Evolutionary conservation across 805 yeast genomes (phyloP).

Genomic region (Starmerella ratchasimensis): DNA sequence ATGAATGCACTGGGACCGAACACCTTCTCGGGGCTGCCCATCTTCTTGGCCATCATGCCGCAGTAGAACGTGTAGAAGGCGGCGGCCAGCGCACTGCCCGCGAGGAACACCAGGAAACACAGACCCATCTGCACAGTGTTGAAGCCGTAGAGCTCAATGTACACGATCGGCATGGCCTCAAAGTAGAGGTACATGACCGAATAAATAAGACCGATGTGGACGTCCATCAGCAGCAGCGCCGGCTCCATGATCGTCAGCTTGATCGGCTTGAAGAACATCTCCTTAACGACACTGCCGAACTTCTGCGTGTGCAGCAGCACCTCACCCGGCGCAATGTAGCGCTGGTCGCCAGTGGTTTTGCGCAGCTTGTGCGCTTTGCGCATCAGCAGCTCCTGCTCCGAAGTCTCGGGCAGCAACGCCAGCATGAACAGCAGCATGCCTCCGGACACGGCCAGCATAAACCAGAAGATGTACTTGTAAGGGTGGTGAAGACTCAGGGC

Average conservation of each 20-base stretch:
- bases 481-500: constrained; percentile 33
- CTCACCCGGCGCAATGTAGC: constrained; percentile 15
- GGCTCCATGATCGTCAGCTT: constrained; percentile 42
- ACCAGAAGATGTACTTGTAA: constrained; percentile 48
- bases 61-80: constrained; percentile 6
- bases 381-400: constrained; percentile 32
- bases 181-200: constrained; percentile 43
- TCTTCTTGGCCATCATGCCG: background rate
- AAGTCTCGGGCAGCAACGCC: constrained; percentile 38
- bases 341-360: constrained; percentile 27
- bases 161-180: constrained; percentile 50
- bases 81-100: constrained; percentile 35
- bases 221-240: constrained; percentile 38
- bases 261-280: constrained; percentile 28
- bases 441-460: constrained; percentile 31
- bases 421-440: constrained; percentile 27
- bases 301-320: constrained; percentile 1
- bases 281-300: constrained; percentile 5
- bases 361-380: constrained; percentile 39
- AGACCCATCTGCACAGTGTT: constrained; percentile 36
- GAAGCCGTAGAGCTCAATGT: constrained; percentile 33
- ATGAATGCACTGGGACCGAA: constrained; percentile 26
- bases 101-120: constrained; percentile 34
- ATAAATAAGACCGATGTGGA: constrained; percentile 40
- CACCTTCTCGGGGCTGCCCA: constrained; percentile 10